Evolutionary conservation across 176 grass and related monocot genomes (phyloP).

Genomic region (Musa schizocarpa): DNA sequence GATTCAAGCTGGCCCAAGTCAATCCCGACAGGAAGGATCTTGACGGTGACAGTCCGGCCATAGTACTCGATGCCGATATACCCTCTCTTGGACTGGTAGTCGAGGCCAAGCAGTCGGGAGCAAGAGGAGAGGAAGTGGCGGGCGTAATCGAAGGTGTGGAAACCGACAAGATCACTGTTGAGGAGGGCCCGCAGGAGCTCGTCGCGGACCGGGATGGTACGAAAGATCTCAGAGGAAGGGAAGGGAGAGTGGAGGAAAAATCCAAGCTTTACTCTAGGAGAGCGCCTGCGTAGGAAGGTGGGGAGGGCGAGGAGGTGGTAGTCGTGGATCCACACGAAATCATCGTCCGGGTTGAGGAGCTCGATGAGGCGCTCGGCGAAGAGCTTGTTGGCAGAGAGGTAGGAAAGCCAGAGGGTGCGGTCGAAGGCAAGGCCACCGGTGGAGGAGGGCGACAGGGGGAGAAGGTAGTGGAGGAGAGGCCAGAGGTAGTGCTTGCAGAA

Average conservation of each 20-base stretch:
- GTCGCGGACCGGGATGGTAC: conserved; percentile 72
- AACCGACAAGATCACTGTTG: conserved; percentile 84
- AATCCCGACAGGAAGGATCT: conserved; percentile 87
- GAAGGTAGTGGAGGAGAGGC: conserved; percentile 90
- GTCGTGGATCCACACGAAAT: conserved; percentile 92
- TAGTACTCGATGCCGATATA: conserved; percentile 97
- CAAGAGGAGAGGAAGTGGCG: conserved; percentile 84
- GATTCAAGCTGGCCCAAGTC: conserved; percentile 77
- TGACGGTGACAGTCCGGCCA: conserved; percentile 81
- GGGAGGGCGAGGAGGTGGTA: conserved; percentile 89
- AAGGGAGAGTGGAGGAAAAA: conserved; percentile 99
- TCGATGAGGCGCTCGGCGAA: conserved; percentile 87
- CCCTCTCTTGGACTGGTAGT: conserved; percentile 83
- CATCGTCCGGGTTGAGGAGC: conserved; percentile 70
- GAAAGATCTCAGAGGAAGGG: conserved; percentile 92
- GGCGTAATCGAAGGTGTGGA: conserved; percentile 98
- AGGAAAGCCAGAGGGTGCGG: conserved; percentile 75
- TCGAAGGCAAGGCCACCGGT: conserved; percentile 70
- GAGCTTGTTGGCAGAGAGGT: conserved; percentile 80
- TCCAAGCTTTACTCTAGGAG: conserved; percentile 53
- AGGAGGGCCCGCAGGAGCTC: conserved; percentile 87
- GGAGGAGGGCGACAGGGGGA: conserved; percentile 60
- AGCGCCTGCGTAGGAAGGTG: conserved; percentile 86
- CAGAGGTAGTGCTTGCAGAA: conserved; percentile 99
- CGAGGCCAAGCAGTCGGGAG: conserved; percentile 62